Evolutionary conservation across 768 basidiomycete species (phyloP).

Genomic region (Pleurotus pulmonarius): DNA sequence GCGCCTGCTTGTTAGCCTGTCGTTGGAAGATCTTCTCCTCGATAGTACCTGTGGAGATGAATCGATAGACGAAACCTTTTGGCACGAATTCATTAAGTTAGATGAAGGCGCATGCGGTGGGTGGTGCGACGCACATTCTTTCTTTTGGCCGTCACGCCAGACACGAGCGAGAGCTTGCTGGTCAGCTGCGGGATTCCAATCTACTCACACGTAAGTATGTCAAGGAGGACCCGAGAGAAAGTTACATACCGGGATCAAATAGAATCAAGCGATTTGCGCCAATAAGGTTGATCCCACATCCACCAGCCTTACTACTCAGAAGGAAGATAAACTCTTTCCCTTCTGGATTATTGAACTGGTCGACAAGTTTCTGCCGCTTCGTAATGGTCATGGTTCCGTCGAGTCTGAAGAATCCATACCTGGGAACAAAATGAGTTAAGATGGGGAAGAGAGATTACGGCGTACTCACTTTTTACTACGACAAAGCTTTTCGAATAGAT

Average conservation of each 20-base stretch:
- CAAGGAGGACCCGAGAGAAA: not conserved
- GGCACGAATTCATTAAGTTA: not conserved
- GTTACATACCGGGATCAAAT: slow-evolving; percentile 79
- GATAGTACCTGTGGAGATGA: slow-evolving; percentile 95
- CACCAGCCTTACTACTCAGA: slow-evolving; percentile 92
- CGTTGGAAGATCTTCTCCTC: slow-evolving; percentile 99
- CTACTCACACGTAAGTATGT: slow-evolving; percentile 32
- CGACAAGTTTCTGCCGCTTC: slow-evolving; percentile 93
- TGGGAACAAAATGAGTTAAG: slow-evolving; percentile 21
- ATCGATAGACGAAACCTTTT: slow-evolving; percentile 94
- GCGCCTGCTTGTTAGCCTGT: slow-evolving; percentile 92
- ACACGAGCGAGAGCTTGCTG: slow-evolving; percentile 98
- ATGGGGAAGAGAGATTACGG: too few species aligned
- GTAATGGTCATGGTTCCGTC: slow-evolving; percentile 92
- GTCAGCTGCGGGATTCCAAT: slow-evolving; percentile 98
- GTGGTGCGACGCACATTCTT: slow-evolving; percentile 72
- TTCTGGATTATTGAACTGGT: slow-evolving; percentile 91
- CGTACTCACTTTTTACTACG: slow-evolving; percentile 75
- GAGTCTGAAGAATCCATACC: slow-evolving; percentile 88
- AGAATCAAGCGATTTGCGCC: slow-evolving; percentile 94
- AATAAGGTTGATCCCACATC: slow-evolving; percentile 95
- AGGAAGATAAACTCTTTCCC: slow-evolving; percentile 95
- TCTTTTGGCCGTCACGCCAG: slow-evolving; percentile 99
- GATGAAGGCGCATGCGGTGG: not conserved
- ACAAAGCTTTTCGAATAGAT: slow-evolving; percentile 88